Evolutionary conservation across 1,284 basidiomycete species (phyloP).

Genomic region (Rhodotorula sp.): DNA sequence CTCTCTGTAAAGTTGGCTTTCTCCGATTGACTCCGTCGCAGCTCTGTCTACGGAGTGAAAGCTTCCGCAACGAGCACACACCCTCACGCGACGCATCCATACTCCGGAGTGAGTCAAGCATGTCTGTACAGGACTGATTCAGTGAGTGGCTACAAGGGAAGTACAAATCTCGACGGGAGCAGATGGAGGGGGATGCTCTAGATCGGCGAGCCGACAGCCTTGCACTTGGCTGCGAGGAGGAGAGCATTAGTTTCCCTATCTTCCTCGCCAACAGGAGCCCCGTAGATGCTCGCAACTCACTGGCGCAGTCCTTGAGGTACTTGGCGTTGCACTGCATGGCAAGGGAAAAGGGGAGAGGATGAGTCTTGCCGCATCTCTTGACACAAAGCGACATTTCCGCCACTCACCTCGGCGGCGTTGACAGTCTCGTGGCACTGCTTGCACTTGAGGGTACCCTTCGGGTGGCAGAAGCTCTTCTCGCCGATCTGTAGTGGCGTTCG

Average conservation of each 20-base stretch:
- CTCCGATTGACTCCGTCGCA: too few relatives aligned
- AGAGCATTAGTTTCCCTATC: neutral
- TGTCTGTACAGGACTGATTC: neutral
- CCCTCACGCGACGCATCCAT: too few relatives aligned
- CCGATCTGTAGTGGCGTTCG: conserved; percentile 27
- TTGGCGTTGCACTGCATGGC: conserved; percentile 31
- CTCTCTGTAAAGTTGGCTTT: too few relatives aligned
- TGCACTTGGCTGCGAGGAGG: conserved; percentile 23
- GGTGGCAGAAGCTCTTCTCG: conserved; percentile 23
- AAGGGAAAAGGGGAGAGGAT: neutral
- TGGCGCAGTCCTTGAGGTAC: conserved; percentile 29
- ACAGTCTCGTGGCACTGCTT: conserved; percentile 25
- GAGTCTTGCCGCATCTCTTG: too few relatives aligned
- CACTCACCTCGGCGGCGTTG: conserved; percentile 21
- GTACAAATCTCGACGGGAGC: neutral
- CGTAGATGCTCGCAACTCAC: neutral
- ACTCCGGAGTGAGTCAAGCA: neutral
- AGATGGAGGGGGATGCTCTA: neutral
- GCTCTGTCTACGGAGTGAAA: too few relatives aligned
- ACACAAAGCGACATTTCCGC: neutral
- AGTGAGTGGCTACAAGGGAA: neutral
- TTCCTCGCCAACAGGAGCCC: neutral
- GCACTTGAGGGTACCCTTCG: conserved; percentile 26
- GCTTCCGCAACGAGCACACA: too few relatives aligned
- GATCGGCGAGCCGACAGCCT: conserved; percentile 28